Evolutionary conservation across 106 monocot species (phyloP).

Genomic region (Allium fistulosum): DNA sequence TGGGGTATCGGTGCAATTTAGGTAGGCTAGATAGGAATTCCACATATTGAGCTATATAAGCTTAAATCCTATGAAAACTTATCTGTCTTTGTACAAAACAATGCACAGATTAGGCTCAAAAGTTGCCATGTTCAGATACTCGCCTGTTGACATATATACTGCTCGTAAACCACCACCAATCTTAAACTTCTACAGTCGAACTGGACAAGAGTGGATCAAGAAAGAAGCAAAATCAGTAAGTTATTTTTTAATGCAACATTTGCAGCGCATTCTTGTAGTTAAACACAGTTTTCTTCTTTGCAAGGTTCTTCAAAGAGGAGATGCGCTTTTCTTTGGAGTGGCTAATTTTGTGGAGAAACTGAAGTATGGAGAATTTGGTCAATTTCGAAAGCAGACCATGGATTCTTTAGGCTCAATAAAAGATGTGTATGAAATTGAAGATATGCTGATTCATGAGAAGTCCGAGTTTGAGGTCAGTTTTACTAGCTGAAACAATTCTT

Average conservation of each 20-base stretch:
- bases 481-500: neutral
- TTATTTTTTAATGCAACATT: neutral
- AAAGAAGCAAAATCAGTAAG: conserved; percentile 72
- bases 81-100: too few species aligned
- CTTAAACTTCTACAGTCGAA: conserved; percentile 47
- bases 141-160: conserved; percentile 66
- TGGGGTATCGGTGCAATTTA: too few species aligned
- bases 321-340: conserved; percentile 52
- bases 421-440: conserved; percentile 46
- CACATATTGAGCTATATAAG: too few species aligned
- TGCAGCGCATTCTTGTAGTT: conserved; percentile 5
- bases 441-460: conserved; percentile 69
- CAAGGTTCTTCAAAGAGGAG: conserved; percentile 43
- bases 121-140: conserved; percentile 86
- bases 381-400: conserved; percentile 4
- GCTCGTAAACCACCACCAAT: conserved; percentile 63
- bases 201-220: conserved; percentile 55
- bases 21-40: too few species aligned
- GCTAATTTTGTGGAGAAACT: conserved; percentile 35
- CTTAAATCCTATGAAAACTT: too few species aligned
- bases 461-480: conserved; percentile 60
- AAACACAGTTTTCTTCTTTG: conserved; percentile 9
- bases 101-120: conserved; percentile 59
- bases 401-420: conserved; percentile 20
- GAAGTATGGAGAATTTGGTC: conserved; percentile 16